Base-by-base conservation (phyloP, 2,329 filamentous ascomycete genomes). In the Alternaria metachromatica region DNA sequence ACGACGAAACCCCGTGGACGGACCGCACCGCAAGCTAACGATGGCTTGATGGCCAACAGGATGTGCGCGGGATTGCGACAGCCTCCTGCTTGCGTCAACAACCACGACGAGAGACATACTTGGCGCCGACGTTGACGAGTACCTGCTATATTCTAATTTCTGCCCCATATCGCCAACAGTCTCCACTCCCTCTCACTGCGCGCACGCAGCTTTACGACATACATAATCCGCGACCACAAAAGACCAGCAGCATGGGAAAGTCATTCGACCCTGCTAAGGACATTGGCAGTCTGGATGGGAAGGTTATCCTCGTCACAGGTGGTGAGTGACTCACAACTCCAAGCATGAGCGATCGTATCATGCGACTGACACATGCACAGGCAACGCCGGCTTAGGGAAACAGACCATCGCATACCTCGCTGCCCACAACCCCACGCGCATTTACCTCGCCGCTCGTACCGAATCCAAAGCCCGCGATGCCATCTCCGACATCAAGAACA, bases 361-460 rank as follows among this genome's bases (percentile, higher is more conserved):
- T 11, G 7, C 45, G 41, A 41, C 63, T 65, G 37, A 68, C 48
- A 43, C 7, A 23, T 25, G 4, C 4, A 59, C 64, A 80, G 82
- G 82, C 58, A 86, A 84, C 58, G 72, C 77, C 9, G 84, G 84
- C 13, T 75, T 86, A 9, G 84, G 84, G 53, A 82, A 82, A 60
- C 80, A 83, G 69, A 80, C 82, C 25, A 75, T 85, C 41, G 71
- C 77, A 43, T 80, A 82, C 46, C 79, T 85, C 28, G 78, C 82
- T 25, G 75, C 78, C 6, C 83, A 85, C 69, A 77, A 79, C 6
- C 84, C 84, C 10, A 49, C 73, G 7, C 74, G 78, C 8, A 83
- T 87, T 67, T 85, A 82, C 71, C 79, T 87, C 65, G 81, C 80
- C 28, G 82, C 82, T 1, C 81, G 84, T 60, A 82, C 76, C 28